A percentile compares a stretch with the other conserved stretches of the same genome.
phyloP scores from a whole-genome alignment of 164 flowering plant genomes.

The Malania oleifera region DNA sequence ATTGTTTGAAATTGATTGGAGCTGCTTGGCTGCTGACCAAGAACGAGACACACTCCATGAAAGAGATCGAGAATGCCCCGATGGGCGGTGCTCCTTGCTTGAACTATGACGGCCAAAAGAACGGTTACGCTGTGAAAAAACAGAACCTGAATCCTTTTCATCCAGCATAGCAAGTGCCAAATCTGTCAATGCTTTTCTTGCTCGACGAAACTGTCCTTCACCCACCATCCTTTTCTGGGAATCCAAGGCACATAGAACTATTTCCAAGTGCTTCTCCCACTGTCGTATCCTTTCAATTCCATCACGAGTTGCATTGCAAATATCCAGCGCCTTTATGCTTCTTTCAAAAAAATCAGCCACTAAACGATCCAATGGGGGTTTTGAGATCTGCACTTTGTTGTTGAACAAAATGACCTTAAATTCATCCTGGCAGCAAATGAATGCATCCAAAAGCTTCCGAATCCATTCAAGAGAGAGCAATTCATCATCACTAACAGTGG shows the following conservation, averaged over 20 bases:
- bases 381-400: conserved; percentile 25
- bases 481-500: conserved; percentile 34
- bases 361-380: conserved; percentile 54
- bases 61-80: conserved; percentile 64
- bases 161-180: conserved; percentile 74
- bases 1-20: conserved; percentile 80
- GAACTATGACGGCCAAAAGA: conserved; percentile 64
- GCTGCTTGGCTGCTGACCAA: conserved; percentile 82
- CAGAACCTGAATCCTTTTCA: conserved; percentile 56
- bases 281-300: conserved; percentile 81
- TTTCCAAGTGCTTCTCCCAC: conserved; percentile 79
- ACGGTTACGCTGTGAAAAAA: conserved; percentile 54
- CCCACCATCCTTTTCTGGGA: conserved; percentile 39
- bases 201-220: conserved; percentile 82
- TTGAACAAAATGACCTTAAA: conserved; percentile 51
- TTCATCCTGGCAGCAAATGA: conserved; percentile 74
- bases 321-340: conserved; percentile 77
- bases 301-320: conserved; percentile 83
- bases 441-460: conserved; percentile 60
- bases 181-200: conserved; percentile 78
- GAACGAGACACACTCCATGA: conserved; percentile 94
- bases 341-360: conserved; percentile 64
- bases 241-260: conserved; percentile 61
- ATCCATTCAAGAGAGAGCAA: conserved; percentile 71
- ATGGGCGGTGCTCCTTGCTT: conserved; percentile 26